These are phyloP conservation scores for Agaricales sp. DNA, from an alignment of 1,284 basidiomycete genomes.

Conservation along the genomic window DNA sequence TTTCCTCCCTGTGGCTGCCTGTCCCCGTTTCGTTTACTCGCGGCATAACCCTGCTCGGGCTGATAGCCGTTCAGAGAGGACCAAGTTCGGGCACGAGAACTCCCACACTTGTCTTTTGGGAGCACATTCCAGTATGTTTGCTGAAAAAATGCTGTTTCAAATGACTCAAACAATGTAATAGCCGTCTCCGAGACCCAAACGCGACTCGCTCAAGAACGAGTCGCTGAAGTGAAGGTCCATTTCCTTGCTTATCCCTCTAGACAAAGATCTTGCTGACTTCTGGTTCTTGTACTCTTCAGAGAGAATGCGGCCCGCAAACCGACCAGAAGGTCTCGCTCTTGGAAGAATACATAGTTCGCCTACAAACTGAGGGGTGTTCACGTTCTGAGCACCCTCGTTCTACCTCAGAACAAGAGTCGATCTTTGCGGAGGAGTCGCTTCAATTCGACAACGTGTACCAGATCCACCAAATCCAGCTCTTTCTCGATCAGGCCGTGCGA, in stretches of 20 bases:
- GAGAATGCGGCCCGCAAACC: conserved; percentile 14
- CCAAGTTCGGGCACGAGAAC: conserved; percentile 84
- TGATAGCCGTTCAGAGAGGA: conserved; percentile 31
- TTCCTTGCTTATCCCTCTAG: no score
- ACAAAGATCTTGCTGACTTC: no score
- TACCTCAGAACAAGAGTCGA: conserved; percentile 49
- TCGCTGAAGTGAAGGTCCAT: background rate
- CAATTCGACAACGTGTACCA: conserved; percentile 90
- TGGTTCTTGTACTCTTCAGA: conserved; percentile 6
- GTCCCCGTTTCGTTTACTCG: conserved; percentile 81
- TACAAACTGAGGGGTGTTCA: no score
- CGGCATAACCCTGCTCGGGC: conserved; percentile 44
- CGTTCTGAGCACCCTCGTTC: no score
- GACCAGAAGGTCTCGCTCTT: conserved; percentile 50
- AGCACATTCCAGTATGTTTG: conserved; percentile 53
- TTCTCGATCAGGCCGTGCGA: conserved; percentile 72
- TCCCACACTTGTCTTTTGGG: conserved; percentile 84
- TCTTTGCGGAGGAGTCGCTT: conserved; percentile 64
- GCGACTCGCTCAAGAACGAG: background rate
- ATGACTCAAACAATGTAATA: conserved; percentile 14
- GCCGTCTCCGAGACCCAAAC: conserved; percentile 35
- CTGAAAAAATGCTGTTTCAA: conserved; percentile 5
- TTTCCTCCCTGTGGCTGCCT: conserved; percentile 63
- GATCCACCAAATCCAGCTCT: conserved; percentile 80
- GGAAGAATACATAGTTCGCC: conserved; percentile 48